phyloP scores from a whole-genome alignment of 2,329 filamentous ascomycete species.

The Chaetomium olivaceum region DNA sequence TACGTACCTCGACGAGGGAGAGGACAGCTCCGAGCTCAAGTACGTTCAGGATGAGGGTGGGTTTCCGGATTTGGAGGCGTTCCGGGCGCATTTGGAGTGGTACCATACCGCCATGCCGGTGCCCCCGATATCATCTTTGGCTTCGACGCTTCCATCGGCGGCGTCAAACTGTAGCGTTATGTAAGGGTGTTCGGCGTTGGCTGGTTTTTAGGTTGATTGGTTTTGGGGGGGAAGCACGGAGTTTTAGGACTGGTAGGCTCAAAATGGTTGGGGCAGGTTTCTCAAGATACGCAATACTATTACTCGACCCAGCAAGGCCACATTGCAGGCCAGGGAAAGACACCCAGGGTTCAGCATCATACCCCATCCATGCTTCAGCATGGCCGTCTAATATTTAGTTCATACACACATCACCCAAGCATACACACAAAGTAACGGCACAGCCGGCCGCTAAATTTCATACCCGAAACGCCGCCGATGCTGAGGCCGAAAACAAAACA shows the following conservation, averaged over 20 bases:
- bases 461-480: constrained; percentile 24
- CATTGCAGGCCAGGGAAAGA: background rate
- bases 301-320: background rate
- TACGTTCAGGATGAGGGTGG: constrained; percentile 50
- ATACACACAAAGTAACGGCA: constrained; percentile 12
- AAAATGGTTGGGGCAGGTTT: background rate
- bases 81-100: constrained; percentile 60
- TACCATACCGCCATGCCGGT: constrained; percentile 48
- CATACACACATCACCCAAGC: constrained; percentile 3
- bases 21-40: constrained; percentile 54
- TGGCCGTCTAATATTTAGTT: constrained; percentile 9
- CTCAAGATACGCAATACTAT: background rate
- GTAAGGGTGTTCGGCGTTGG: constrained; percentile 25
- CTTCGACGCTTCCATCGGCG: constrained; percentile 38
- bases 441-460: constrained; percentile 11
- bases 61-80: constrained; percentile 50
- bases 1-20: constrained; percentile 49
- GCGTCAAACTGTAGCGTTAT: constrained; percentile 44
- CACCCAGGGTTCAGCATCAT: background rate
- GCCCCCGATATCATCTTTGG: constrained; percentile 36
- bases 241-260: constrained; percentile 1
- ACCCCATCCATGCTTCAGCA: background rate
- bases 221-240: constrained; percentile 14
- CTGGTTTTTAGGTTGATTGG: background rate
- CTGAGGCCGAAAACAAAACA: constrained; percentile 15